Conservation (phyloP, 2,329 filamentous ascomycete species). For the Hymenotorrendiella dingleyae region DNA sequence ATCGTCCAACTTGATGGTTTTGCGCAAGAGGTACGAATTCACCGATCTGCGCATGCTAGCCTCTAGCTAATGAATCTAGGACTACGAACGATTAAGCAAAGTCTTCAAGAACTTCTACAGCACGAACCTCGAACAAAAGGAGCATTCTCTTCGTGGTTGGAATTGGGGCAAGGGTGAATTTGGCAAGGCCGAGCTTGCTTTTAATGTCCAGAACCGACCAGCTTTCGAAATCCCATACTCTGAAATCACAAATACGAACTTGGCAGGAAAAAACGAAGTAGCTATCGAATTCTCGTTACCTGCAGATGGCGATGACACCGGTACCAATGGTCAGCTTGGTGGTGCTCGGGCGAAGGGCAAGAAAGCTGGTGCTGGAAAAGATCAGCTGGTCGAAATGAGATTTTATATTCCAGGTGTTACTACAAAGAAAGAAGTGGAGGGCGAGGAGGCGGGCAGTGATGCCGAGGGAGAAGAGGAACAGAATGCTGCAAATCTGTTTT, state of each 20-base stretch:
- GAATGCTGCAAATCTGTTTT: slow-evolving; percentile 95
- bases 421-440: slow-evolving; percentile 57
- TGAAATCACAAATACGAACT: slow-evolving; percentile 95
- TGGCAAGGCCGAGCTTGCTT: slow-evolving; percentile 86
- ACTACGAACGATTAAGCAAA: slow-evolving; percentile 84
- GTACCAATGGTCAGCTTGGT: slow-evolving; percentile 66
- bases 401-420: slow-evolving; percentile 96
- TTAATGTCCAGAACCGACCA: slow-evolving; percentile 94
- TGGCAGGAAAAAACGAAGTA: slow-evolving; percentile 96
- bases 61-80: slow-evolving; percentile 40
- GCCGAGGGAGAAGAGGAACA: slow-evolving; percentile 68
- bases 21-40: slow-evolving; percentile 63
- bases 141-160: slow-evolving; percentile 94
- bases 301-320: slow-evolving; percentile 63
- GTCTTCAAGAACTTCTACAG: slow-evolving; percentile 99
- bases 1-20: slow-evolving; percentile 95
- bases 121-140: slow-evolving; percentile 82
- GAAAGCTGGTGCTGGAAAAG: slow-evolving; percentile 81
- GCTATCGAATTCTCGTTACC: slow-evolving; percentile 87
- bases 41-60: slow-evolving; percentile 2
- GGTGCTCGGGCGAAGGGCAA: slow-evolving; percentile 73
- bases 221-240: slow-evolving; percentile 96
- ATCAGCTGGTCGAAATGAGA: slow-evolving; percentile 96
- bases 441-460: slow-evolving; percentile 64
- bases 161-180: slow-evolving; percentile 99